Evolutionary conservation across 2,329 filamentous ascomycete species (phyloP), one percentile per base, ranked within the genome.

Genomic region (Aplosporella prunicola): DNA sequence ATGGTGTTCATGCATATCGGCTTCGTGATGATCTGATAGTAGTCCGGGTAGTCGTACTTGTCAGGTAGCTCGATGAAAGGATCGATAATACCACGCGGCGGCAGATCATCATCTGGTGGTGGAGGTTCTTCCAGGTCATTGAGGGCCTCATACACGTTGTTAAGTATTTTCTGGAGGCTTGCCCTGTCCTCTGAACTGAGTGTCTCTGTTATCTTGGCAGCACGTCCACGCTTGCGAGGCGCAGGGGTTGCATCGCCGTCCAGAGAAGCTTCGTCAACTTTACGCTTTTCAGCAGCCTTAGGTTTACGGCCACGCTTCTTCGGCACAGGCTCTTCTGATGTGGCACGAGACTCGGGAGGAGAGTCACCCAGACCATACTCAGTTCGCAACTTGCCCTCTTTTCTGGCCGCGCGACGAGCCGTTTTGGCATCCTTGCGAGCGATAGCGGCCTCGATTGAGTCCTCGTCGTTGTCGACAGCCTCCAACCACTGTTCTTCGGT

Each of bases 401-500:
- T 82, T 53, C 94, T 95, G 7, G 68, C 65, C 35, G 82, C 78
- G 23, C 88, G 79, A 57, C 79, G 84, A 44, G 86, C 84, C 47
- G 87, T 85, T 36, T 83, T 78, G 4, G 85, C 85, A 55, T 87
- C 79, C 53, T 95, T 96, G 26, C 91, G 79, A 23, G 84, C 83
- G 24, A 93, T 88, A 2, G 91, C 91, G 37, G 86, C 88, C 56
- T 96, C 91, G 20, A 94, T 87, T 0, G 78, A 80, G 56, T 98
- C 91, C 2, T 98, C 91, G 34, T 95, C 88, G 43, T 93, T 89
- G 56, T 98, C 91, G 20, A 98, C 89, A 37, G 91, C 91, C 69
- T 94, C 89, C 35, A 96, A 74, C 91, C 91, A 98, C 61, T 98
- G 93, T 66, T 98, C 91, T 64, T 98, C 93, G 0, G 91, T 96